Base-by-base conservation (phyloP, 164 flowering plant genomes). In the Dillenia suffruticosa region DNA sequence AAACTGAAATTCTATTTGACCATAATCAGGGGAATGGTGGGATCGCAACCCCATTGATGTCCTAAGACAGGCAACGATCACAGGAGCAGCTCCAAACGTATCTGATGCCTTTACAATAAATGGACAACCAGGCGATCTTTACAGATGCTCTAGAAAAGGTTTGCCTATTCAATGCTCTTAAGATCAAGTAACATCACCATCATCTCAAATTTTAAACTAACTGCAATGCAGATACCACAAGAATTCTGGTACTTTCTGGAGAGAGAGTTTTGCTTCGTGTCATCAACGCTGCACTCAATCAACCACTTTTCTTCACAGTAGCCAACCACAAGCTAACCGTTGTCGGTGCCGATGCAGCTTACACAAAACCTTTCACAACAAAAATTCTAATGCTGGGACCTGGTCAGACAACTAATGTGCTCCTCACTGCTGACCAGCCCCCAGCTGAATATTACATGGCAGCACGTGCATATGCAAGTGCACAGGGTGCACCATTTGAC, bases 401-500 rank as follows among this genome's bases (percentile, higher is more conserved):
- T 6, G 98, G 98, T 9, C 97, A 90, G 61, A 93, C 98, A 9
- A 87, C 85, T 4, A 73, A 87, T 63, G 88, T 89, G 49, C 91
- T 93, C 62, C 60, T 93, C 62, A 75, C 78, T 8, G 81, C 97
- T 32, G 73, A 90, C 63, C 98, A 93, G 55, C 70, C 77, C 5
- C 94, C 97, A 0, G 89, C 63, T n/a, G 80, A 79, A 13, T 90
- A 88, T 78, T 88, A 90, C 79, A 83, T 88, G 79, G 98, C 98
- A 1, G 97, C 97, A 1, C 76, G 77, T 0, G 90, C 93, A 51
- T 93, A 90, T 49, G 65, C 77, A 45, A 78, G 79, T 6, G 88
- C 86, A 10, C 78, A 65, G 53, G 76, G 75, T 50, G 90, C 80
- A 5, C 45, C 92, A 22, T 90, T 93, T 50, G 92, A 88, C 74